Percentiles rank a stretch among this genome's conserved stretches.
phyloP scores from a whole-genome alignment of 2,329 filamentous ascomycete genomes.

The Gliomastix tumulicola region DNA sequence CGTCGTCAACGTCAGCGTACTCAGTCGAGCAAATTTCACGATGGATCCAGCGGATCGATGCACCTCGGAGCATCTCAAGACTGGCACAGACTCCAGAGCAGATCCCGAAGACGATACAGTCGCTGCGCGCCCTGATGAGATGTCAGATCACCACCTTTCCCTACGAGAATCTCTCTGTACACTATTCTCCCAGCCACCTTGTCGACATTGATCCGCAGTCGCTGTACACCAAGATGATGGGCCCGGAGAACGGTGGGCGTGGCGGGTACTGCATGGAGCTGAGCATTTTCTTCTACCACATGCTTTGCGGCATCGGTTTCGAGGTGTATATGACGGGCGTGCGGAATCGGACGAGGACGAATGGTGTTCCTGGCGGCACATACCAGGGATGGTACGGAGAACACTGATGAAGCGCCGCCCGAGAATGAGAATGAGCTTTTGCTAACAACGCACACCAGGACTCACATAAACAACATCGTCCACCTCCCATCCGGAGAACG shows the following conservation, averaged over 20 bases:
- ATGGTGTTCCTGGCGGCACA: conserved; percentile 29
- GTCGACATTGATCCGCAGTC: conserved; percentile 35
- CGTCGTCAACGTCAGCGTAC: no score
- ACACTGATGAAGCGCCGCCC: no score
- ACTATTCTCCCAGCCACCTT: conserved; percentile 34
- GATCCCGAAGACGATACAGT: background rate
- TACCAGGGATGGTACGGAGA: conserved; percentile 38
- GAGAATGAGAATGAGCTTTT: no score
- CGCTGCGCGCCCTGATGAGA: conserved; percentile 1
- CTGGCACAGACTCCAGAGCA: background rate
- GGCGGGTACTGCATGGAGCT: conserved; percentile 59
- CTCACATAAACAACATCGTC: conserved; percentile 57
- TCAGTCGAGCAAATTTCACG: background rate
- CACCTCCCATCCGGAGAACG: conserved; percentile 38
- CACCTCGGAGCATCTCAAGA: background rate
- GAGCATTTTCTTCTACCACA: conserved; percentile 46
- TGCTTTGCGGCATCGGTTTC: conserved; percentile 43
- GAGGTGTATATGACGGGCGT: conserved; percentile 49
- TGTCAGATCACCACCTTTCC: conserved; percentile 26
- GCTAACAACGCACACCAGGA: no score
- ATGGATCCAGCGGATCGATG: background rate
- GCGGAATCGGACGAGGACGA: conserved; percentile 30
- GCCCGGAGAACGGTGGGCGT: conserved; percentile 23
- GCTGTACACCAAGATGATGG: conserved; percentile 43
- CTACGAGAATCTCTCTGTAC: conserved; percentile 49